Evolutionary conservation across 352 stramenopile species (phyloP), one percentile per base, ranked within the genome.

Genomic region (Globisporangium cylindrosporum): DNA sequence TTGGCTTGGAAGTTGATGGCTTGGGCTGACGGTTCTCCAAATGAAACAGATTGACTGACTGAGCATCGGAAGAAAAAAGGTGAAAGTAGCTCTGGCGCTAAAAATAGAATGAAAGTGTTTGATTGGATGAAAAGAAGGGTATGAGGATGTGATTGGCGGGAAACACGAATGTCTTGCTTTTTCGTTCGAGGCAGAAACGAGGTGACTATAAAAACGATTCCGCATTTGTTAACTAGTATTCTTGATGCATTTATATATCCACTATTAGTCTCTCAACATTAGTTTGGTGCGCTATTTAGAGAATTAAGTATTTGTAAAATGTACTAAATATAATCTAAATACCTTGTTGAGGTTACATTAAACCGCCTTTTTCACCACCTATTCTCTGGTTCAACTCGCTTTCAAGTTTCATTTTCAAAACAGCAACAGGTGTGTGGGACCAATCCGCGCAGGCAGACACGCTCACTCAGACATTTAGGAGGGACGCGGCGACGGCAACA

Each of bases 41-140:
- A 57, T 57, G 51, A 57, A 62, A 29, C 10, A 43, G 36, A 15
- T 43, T 38, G 32, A 57, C 51, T 58, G 56, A 32, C 56, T 62
- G 56, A 36, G 32, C 24, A 34, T 43, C 32, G 57, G 57, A 62
- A 62, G 57, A 62, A 34, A 57, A 18, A 36, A 38, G 20, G 53
- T 22, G 9, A 22, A 9, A 57, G 27, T 3, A 3, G 14, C 38
- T 48, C 38, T 25, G 22, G 51, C 15, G 32, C 24, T 22, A 58
- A 24, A 58, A 36, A 58, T 58, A 14, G 25, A 58, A 58, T 38
- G 14, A 18, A 58, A 29, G 20, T 18, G 53, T 4, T 25, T 36
- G 25, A 58, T 58, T 58, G 53, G 53, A 32, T 9, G 36, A 38
- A 64, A 64, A 41, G 46, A 27, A 3, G 56, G 0, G 4, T 7